These are phyloP conservation scores for Pneumocystis wakefieldiae DNA, from an alignment of 1,139 yeast species.

Conservation along the genomic window DNA sequence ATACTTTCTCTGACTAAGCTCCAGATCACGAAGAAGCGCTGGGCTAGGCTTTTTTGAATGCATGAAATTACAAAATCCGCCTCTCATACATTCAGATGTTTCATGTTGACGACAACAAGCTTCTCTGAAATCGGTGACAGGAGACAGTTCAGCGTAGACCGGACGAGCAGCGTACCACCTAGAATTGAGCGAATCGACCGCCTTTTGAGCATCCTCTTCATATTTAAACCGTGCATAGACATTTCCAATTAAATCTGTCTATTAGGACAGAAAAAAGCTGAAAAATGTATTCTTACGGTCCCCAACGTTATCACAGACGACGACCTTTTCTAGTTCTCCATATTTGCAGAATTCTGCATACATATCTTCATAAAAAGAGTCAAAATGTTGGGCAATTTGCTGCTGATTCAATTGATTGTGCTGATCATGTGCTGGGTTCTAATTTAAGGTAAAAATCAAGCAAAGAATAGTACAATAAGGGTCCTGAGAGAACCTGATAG, in stretches of 20 bases:
- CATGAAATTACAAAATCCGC: slow-evolving; percentile 75
- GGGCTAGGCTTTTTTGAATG: slow-evolving; percentile 51
- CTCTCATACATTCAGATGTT: slow-evolving; percentile 49
- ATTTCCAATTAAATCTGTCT: slow-evolving; percentile 50
- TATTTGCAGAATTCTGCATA: slow-evolving; percentile 47
- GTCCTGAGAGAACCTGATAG: slow-evolving; percentile 28
- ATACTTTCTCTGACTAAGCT: slow-evolving; percentile 25
- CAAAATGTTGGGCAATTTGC: slow-evolving; percentile 41
- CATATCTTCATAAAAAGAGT: slow-evolving; percentile 57
- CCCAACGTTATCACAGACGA: slow-evolving; percentile 72
- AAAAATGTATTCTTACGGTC: slow-evolving; percentile 29
- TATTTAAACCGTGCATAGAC: slow-evolving; percentile 53
- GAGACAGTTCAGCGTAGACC: slow-evolving; percentile 65
- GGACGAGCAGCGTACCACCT: slow-evolving; percentile 78
- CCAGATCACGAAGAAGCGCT: slow-evolving; percentile 30
- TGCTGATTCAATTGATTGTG: slow-evolving; percentile 19
- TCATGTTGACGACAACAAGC: slow-evolving; percentile 67
- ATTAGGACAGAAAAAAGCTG: background rate
- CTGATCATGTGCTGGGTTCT: slow-evolving; percentile 35
- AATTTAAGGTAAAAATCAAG: background rate
- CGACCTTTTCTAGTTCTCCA: slow-evolving; percentile 49
- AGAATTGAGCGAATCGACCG: slow-evolving; percentile 47
- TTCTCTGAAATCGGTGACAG: slow-evolving; percentile 56
- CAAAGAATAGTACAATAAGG: too few species aligned
- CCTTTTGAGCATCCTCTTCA: slow-evolving; percentile 45